Percentiles rank a stretch among this genome's conserved stretches.
These are phyloP conservation scores for Colletotrichum siamense DNA, from an alignment of 2,329 filamentous ascomycete species.

Conservation along the genomic window DNA sequence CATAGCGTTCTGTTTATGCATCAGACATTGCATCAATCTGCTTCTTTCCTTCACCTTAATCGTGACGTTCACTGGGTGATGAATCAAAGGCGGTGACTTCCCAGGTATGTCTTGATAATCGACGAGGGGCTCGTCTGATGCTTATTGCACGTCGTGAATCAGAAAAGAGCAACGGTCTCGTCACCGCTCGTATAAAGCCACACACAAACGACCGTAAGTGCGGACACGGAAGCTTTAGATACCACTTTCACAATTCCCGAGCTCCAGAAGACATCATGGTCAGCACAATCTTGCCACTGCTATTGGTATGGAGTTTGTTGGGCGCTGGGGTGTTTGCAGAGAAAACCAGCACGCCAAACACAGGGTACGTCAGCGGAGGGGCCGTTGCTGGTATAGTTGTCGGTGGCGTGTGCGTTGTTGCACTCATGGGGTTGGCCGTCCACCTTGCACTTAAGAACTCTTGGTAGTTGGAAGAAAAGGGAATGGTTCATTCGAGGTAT, in stretches of 20 bases:
- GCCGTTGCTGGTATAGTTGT: background rate
- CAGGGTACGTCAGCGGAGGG: background rate
- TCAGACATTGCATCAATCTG: background rate
- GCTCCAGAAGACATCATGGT: background rate
- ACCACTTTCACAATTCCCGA: background rate
- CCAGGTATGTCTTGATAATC: background rate
- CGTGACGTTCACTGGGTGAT: background rate
- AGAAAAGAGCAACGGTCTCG: background rate
- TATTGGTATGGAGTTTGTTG: background rate
- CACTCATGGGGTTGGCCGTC: background rate
- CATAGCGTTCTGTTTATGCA: background rate
- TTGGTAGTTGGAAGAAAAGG: background rate
- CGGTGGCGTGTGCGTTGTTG: background rate
- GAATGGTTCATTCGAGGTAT: background rate
- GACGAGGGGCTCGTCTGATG: background rate
- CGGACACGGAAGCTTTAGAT: background rate
- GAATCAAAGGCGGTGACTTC: background rate
- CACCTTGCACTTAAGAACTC: background rate
- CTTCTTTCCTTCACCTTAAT: background rate
- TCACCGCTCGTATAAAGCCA: background rate
- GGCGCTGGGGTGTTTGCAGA: background rate
- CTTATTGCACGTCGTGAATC: background rate
- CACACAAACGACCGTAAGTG: background rate
- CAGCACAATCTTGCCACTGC: background rate
- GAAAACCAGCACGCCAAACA: background rate